A percentile compares a stretch with the other conserved stretches of the same genome.
Conservation (phyloP, 768 basidiomycete species). For the Lactarius indigo region DNA sequence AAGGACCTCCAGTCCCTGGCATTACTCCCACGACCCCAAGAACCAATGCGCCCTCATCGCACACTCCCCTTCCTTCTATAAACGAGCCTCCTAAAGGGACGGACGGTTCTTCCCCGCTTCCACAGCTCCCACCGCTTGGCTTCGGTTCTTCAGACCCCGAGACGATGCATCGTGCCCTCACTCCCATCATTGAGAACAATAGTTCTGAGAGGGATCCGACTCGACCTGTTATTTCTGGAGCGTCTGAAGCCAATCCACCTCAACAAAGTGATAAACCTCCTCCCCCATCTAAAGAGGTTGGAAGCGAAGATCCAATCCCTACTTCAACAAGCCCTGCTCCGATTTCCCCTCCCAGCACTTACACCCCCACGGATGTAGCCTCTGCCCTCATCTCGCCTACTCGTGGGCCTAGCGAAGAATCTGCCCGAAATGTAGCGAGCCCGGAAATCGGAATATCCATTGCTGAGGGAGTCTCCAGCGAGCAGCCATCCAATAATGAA, state of each 20-base stretch:
- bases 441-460: background rate
- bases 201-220: slow-evolving; percentile 24
- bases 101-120: slow-evolving; percentile 16
- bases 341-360: slow-evolving; percentile 6
- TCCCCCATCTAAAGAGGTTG: background rate
- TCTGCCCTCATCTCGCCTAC: background rate
- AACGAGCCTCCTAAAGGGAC: background rate
- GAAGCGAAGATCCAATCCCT: background rate
- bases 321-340: slow-evolving; percentile 1
- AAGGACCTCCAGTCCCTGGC: slow-evolving; percentile 31
- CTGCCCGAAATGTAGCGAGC: background rate
- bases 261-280: background rate
- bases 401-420: background rate
- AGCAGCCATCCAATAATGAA: slow-evolving; percentile 1
- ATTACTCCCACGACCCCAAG: background rate
- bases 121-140: slow-evolving; percentile 60
- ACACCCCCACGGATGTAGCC: slow-evolving; percentile 2
- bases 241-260: background rate
- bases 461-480: background rate
- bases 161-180: slow-evolving; percentile 17
- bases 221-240: background rate
- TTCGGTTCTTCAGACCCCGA: slow-evolving; percentile 37
- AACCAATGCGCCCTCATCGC: slow-evolving; percentile 8
- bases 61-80: slow-evolving; percentile 18
- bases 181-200: slow-evolving; percentile 64